A percentile compares a stretch with the other conserved stretches of the same genome.
These are phyloP conservation scores for Buddleja alternifolia DNA, from an alignment of 257 asterid species.

Conservation along the genomic window DNA sequence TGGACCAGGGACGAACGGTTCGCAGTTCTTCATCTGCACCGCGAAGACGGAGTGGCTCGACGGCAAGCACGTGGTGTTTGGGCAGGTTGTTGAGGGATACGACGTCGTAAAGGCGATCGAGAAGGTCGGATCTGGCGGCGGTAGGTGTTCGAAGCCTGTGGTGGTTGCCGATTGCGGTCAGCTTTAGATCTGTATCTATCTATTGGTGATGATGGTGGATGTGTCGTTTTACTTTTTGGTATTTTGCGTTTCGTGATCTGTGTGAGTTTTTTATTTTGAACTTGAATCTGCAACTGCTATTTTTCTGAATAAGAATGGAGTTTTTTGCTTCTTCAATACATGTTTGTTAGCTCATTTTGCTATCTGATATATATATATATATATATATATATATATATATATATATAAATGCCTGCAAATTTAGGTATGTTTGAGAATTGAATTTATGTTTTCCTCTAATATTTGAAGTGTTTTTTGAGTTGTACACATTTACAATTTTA, in stretches of 20 bases:
- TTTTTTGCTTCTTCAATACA: too few species aligned
- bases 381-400: too few species aligned
- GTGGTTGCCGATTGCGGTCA: slow-evolving; percentile 62
- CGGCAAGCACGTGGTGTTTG: slow-evolving; percentile 77
- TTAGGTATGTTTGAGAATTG: too few species aligned
- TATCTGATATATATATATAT: too few species aligned
- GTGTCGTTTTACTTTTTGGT: neutral
- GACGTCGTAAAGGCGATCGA: slow-evolving; percentile 54
- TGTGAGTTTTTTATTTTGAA: too few species aligned
- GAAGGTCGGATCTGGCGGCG: slow-evolving; percentile 53
- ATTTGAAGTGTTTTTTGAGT: too few species aligned
- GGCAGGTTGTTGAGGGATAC: slow-evolving; percentile 60
- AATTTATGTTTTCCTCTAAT: too few species aligned
- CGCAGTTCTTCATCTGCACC: slow-evolving; percentile 73
- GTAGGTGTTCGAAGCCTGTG: slow-evolving; percentile 50
- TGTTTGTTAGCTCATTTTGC: too few species aligned
- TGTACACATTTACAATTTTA: too few species aligned
- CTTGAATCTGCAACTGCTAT: too few species aligned
- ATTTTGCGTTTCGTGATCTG: neutral
- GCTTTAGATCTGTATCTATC: slow-evolving; percentile 36
- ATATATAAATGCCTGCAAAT: too few species aligned
- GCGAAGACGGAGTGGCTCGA: slow-evolving; percentile 66
- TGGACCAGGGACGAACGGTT: slow-evolving; percentile 66
- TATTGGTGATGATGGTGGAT: neutral
- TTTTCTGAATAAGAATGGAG: too few species aligned